These are phyloP conservation scores for Tulasnella sp. DNA, from an alignment of 768 basidiomycete species.

Conservation along the genomic window DNA sequence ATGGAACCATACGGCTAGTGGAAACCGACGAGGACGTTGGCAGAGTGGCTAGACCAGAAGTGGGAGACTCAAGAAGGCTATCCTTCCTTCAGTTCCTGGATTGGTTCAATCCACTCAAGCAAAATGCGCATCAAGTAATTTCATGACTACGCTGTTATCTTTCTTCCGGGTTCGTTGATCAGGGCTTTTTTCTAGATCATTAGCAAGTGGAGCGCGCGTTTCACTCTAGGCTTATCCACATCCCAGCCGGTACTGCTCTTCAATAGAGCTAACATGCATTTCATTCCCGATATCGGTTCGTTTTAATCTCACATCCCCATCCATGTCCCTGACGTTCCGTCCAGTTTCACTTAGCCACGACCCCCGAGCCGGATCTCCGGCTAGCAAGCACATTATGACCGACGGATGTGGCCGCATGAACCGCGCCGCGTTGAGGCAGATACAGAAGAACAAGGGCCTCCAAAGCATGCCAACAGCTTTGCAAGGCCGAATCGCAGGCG, in stretches of 20 bases:
- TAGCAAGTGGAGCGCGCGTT: constrained; percentile 62
- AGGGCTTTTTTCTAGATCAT: constrained; percentile 55
- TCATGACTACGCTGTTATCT: not conserved
- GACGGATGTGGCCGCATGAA: constrained; percentile 54
- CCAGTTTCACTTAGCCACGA: constrained; percentile 32
- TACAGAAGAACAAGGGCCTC: constrained; percentile 40
- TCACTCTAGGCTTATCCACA: constrained; percentile 58
- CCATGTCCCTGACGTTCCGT: not conserved
- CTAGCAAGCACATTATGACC: constrained; percentile 42
- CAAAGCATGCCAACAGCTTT: constrained; percentile 46
- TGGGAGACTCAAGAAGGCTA: constrained; percentile 25
- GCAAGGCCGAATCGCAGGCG: constrained; percentile 49
- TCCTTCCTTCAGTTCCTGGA: constrained; percentile 49
- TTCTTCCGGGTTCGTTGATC: too few relatives aligned
- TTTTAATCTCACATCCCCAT: not conserved
- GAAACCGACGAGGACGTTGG: constrained; percentile 47
- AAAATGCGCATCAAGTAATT: constrained; percentile 51
- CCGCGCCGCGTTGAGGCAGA: constrained; percentile 37
- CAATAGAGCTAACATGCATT: constrained; percentile 37
- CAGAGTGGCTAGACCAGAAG: not conserved
- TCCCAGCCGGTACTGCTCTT: constrained; percentile 55
- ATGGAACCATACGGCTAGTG: constrained; percentile 49
- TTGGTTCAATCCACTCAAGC: constrained; percentile 51
- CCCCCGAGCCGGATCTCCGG: not conserved
- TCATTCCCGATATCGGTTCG: constrained; percentile 50